Evolutionary conservation across 2,329 filamentous ascomycete genomes (phyloP).

Genomic region (Sporothrix phasma): DNA sequence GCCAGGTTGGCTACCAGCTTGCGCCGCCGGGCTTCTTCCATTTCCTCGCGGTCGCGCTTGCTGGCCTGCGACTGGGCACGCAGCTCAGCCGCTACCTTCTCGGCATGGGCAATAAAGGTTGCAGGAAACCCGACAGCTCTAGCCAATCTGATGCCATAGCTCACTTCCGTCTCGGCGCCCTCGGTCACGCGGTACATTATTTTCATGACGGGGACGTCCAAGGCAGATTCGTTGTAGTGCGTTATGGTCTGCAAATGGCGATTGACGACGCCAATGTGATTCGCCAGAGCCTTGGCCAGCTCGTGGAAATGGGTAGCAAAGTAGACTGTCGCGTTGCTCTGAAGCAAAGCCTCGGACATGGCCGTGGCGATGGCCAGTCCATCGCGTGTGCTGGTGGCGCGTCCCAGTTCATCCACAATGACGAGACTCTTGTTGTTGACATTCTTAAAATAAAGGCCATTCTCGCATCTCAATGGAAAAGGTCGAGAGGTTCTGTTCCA

Average conservation of each 20-base stretch:
- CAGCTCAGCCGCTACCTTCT: constrained; percentile 53
- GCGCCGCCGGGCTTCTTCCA: constrained; percentile 40
- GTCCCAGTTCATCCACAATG: constrained; percentile 84
- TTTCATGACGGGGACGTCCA: constrained; percentile 52
- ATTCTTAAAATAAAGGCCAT: constrained; percentile 88
- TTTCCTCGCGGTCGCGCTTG: constrained; percentile 24
- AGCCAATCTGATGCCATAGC: constrained; percentile 80
- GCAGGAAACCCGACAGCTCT: constrained; percentile 62
- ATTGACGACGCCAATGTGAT: constrained; percentile 70
- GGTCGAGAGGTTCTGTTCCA: constrained; percentile 84
- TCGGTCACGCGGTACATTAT: constrained; percentile 81
- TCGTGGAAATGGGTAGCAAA: constrained; percentile 92
- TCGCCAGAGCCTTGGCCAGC: constrained; percentile 62
- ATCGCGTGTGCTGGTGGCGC: constrained; percentile 81
- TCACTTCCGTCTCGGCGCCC: constrained; percentile 58
- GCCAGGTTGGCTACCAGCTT: constrained; percentile 66
- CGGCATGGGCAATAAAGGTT: constrained; percentile 57
- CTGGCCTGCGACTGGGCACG: constrained; percentile 45
- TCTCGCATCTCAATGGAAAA: constrained; percentile 90
- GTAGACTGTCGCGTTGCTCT: constrained; percentile 71
- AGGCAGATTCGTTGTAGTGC: constrained; percentile 19
- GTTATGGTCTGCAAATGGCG: constrained; percentile 69
- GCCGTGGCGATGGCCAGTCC: constrained; percentile 83
- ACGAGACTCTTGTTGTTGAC: constrained; percentile 66
- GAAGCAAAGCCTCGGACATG: constrained; percentile 77